A percentile compares a stretch with the other conserved stretches of the same genome.
Conservation (phyloP, 2,329 filamentous ascomycete genomes). For the Microdochium nivale region DNA sequence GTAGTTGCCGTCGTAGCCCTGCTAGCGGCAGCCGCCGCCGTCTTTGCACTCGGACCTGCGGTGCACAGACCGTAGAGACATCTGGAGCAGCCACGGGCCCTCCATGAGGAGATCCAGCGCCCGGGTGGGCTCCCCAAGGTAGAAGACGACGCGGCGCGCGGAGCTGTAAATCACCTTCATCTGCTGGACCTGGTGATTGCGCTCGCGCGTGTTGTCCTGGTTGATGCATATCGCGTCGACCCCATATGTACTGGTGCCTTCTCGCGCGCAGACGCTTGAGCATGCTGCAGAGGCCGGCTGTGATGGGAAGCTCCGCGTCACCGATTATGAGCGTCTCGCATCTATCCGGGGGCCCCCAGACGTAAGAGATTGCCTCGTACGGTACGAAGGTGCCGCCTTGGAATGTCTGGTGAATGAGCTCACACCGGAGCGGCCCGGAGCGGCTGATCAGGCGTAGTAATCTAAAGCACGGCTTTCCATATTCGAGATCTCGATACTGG, state of each 20-base stretch:
- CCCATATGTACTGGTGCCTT: not conserved
- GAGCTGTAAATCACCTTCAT: not conserved
- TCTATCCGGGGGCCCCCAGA: not conserved
- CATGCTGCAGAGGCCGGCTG: not conserved
- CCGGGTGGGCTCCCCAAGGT: not conserved
- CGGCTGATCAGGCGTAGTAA: not conserved
- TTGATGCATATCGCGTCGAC: not conserved
- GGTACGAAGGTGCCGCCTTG: not conserved
- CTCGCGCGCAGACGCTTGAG: not conserved
- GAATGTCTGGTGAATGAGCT: not conserved
- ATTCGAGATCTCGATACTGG: too few relatives aligned
- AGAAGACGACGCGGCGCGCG: not conserved
- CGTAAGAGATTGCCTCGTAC: not conserved
- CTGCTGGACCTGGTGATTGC: not conserved
- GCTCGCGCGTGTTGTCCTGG: not conserved
- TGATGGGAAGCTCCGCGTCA: not conserved
- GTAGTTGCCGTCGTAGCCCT: too few relatives aligned
- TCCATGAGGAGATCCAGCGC: not conserved
- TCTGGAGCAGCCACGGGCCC: not conserved
- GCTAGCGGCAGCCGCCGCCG: too few relatives aligned
- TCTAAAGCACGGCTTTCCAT: too few relatives aligned
- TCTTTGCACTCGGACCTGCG: not conserved
- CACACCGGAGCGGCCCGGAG: not conserved
- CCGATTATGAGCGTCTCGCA: not conserved
- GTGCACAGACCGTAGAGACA: not conserved